phyloP scores from a whole-genome alignment of 2,329 filamentous ascomycete species.

The Pseudogymnoascus sp. region DNA sequence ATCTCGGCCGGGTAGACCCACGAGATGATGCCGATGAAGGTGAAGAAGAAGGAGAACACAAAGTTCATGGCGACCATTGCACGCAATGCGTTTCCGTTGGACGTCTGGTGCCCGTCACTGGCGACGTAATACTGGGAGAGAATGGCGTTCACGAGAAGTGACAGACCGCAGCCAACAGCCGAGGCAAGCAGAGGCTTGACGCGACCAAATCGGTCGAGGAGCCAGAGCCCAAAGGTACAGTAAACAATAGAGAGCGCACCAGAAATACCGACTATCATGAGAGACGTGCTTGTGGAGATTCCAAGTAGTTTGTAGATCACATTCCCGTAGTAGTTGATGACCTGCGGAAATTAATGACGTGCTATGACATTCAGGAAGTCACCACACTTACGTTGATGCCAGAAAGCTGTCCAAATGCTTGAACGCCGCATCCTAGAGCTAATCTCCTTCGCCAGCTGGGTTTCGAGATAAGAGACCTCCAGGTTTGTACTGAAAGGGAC shows the following conservation, averaged over 20 bases:
- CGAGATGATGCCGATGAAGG: slow-evolving; percentile 45
- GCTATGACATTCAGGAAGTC: too few relatives aligned
- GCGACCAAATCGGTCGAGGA: slow-evolving; percentile 27
- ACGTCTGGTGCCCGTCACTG: slow-evolving; percentile 33
- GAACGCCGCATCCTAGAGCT: slow-evolving; percentile 39
- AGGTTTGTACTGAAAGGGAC: slow-evolving; percentile 27
- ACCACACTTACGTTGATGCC: slow-evolving; percentile 41
- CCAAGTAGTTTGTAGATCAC: slow-evolving; percentile 20
- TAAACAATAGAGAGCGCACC: slow-evolving; percentile 40
- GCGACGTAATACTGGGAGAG: slow-evolving; percentile 37
- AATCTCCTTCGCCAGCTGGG: slow-evolving; percentile 38
- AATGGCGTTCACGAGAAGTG: slow-evolving; percentile 47
- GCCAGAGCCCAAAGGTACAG: slow-evolving; percentile 32
- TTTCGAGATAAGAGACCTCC: slow-evolving; percentile 36
- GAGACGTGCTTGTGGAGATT: slow-evolving; percentile 35
- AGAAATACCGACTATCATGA: slow-evolving; percentile 44
- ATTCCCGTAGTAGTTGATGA: slow-evolving; percentile 35
- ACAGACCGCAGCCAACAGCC: slow-evolving; percentile 41
- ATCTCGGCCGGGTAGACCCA: slow-evolving; percentile 53
- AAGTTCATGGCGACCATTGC: slow-evolving; percentile 52
- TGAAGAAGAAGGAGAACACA: slow-evolving; percentile 38
- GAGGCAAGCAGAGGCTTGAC: slow-evolving; percentile 33
- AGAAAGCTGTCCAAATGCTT: slow-evolving; percentile 40
- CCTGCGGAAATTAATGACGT: too few relatives aligned
- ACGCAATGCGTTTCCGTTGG: slow-evolving; percentile 35